Base-by-base conservation (phyloP, 2,329 filamentous ascomycete species). In the Aureobasidium sp. region DNA sequence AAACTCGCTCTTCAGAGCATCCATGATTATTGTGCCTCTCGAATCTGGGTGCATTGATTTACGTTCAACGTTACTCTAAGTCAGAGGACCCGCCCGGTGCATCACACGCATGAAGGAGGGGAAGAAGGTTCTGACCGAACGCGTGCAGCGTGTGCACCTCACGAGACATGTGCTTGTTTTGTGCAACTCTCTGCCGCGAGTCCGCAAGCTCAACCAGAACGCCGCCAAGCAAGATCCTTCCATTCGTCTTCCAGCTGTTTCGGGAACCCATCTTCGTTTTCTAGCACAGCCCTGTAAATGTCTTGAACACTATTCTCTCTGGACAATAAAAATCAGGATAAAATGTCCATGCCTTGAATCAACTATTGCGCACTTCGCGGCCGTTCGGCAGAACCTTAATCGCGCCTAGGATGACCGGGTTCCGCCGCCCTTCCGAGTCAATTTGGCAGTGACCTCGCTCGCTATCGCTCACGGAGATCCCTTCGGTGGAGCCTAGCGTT, bases 381-480 rank as follows among this genome's bases (percentile, higher is more conserved):
- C 45, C 45, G 45, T 49, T 34, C 45, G 34, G 45, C 24, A 39
- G 34, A 49, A 49, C 45, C 45, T 49, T 49, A 49, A 49, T 30
- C 22, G 22, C 21, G 6, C 4, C 35, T 2, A n/a, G 22, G 8
- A 16, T 17, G 21, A n/a, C 10, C 38, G 22, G 38, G 2, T 24
- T 24, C n/a, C 45, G 34, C 22, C 45, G 34, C 45, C 34, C 45
- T 39, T 17, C 24, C 34, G 24, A 49, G 45, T 27, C 14, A 21
- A 39, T 14, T 16, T 25, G 44, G 19, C 3, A 11, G 8, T 32
- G 21, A n/a, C 6, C 11, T 24, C 19, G 38, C 14, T n/a, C 27
- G 42, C 37, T 5, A 6, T 24, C 19, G 38, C 14, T n/a, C 27
- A 29, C 37, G 44, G 44, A 48, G 32, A 48, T 35, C n/a, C n/a